Evolutionary conservation across 2,329 filamentous ascomycete genomes (phyloP), one percentile per base, ranked within the genome.

Genomic region (Drechslerella stenobrocha): DNA sequence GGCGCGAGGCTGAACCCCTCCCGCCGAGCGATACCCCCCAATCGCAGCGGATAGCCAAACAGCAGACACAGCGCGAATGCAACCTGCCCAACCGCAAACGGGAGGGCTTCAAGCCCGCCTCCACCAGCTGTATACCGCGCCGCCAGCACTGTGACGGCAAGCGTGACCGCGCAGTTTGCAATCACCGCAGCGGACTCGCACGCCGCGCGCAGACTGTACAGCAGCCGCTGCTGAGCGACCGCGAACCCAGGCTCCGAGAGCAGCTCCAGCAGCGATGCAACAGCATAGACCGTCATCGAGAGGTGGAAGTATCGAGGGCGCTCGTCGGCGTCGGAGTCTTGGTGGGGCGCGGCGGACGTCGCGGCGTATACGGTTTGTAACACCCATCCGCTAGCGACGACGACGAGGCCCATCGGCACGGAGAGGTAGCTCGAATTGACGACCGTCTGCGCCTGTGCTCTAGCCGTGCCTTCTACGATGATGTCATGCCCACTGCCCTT

Each of bases 361-460:
- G 50, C 42, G 1, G 52, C 18, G 42, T 70, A 70, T 8, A 28
- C 48, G 2, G 26, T 46, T 45, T 59, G 64, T 28, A 82, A 2
- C 78, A 79, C 13, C 87, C 78, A 76, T 95, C 96, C 79, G 0
- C 81, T 74, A 11, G 83, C 75, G 0, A 87, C 83, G 30, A 90
- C 81, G 0, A 83, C 77, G 8, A 85, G 72, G 0, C 91, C 91
- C 0, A 92, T 79, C 0, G 80, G 75, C 11, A 95, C 80, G 20
- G 90, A 84, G 20, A 97, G 77, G 75, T 95, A 95, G 1, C 90
- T 88, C 35, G 96, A 80, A 74, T 98, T 98, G 76, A 97, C 83
- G 42, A 92, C 86, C 1, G 88, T 70, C 26, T 70, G 53, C 0
- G 66, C 76, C 72, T 35, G 80, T 71, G 67, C 74, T 52, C 56